Conservation (phyloP, 83 land plant species). For the Thuja plicata region DNA sequence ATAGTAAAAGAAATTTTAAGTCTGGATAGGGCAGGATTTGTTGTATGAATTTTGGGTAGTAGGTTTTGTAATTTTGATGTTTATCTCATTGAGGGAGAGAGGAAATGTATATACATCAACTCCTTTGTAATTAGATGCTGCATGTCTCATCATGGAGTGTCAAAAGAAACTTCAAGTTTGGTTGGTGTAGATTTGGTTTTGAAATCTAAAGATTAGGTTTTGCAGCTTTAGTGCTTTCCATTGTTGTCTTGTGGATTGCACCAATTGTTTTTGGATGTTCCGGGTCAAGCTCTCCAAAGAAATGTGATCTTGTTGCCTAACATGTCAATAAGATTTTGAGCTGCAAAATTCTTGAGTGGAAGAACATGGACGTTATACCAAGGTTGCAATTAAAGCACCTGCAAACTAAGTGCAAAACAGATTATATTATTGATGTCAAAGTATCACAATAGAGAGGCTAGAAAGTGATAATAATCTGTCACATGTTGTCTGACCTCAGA, state of each 20-base stretch:
- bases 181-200: not conserved
- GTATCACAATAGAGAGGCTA: not conserved
- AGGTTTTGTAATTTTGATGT: not conserved
- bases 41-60: not conserved
- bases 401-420: not conserved
- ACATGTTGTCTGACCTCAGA: not conserved
- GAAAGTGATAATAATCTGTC: not conserved
- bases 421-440: not conserved
- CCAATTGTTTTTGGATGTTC: not conserved
- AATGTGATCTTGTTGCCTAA: not conserved
- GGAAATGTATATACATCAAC: not conserved
- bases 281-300: not conserved
- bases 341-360: not conserved
- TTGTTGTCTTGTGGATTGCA: not conserved
- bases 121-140: not conserved
- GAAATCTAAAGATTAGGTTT: not conserved
- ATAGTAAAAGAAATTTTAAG: not conserved
- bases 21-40: not conserved
- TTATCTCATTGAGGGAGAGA: not conserved
- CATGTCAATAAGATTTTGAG: not conserved
- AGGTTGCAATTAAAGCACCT: not conserved
- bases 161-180: not conserved
- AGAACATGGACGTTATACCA: not conserved
- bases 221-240: not conserved
- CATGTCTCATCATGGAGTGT: not conserved